A percentile compares a stretch with the other conserved stretches of the same genome.
phyloP scores from a whole-genome alignment of 2,329 filamentous ascomycete genomes.

The Lachnellula willkommii region DNA sequence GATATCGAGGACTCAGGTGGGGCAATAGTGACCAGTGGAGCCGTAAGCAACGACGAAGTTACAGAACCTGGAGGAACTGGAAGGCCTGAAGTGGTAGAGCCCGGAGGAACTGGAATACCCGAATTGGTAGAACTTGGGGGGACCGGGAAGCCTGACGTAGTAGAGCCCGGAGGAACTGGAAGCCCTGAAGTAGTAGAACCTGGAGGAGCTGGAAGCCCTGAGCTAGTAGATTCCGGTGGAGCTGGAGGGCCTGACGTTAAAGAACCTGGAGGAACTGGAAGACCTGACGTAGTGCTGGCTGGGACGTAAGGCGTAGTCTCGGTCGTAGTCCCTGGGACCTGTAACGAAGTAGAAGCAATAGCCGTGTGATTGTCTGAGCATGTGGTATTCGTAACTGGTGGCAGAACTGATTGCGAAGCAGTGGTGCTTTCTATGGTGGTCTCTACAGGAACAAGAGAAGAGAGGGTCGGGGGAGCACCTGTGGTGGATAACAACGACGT shows the following conservation, averaged over 20 bases:
- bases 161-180: background rate
- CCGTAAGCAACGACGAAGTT: background rate
- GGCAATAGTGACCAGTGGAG: background rate
- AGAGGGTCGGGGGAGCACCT: too few species aligned
- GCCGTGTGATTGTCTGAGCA: too few species aligned
- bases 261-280: background rate
- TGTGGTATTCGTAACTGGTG: too few species aligned
- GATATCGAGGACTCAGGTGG: background rate
- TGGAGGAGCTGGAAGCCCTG: slow-evolving; percentile 20
- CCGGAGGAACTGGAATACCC: background rate
- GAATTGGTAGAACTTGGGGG: background rate
- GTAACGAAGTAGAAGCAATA: too few species aligned
- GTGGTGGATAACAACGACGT: too few species aligned
- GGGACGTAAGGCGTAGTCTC: slow-evolving; percentile 11
- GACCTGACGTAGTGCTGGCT: background rate
- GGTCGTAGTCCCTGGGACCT: slow-evolving; percentile 10
- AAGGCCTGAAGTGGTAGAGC: background rate
- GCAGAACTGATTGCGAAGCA: too few species aligned
- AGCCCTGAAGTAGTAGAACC: background rate
- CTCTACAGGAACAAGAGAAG: too few species aligned
- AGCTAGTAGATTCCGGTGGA: slow-evolving; percentile 5
- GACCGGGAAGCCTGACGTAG: background rate
- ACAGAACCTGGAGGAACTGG: background rate
- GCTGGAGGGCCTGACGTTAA: background rate
- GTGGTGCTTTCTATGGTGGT: too few species aligned